These are phyloP conservation scores for Globisporangium acanthophoron DNA, from an alignment of 352 stramenopile genomes.

Conservation along the genomic window DNA sequence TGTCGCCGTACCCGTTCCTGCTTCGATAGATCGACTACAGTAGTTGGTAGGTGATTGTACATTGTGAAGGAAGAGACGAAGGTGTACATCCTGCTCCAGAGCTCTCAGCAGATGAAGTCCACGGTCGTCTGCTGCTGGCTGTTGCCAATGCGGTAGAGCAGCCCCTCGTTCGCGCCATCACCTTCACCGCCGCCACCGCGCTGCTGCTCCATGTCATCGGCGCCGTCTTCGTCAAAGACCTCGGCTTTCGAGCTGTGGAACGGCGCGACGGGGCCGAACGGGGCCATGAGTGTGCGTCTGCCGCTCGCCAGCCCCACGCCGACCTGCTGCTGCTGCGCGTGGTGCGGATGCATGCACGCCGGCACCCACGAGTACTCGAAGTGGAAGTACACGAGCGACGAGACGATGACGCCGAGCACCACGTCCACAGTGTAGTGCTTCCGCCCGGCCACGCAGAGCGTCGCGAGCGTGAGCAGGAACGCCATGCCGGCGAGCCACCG, in stretches of 20 bases:
- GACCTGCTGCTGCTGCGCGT: background rate
- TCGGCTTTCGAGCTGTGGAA: background rate
- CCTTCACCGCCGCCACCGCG: too few species aligned
- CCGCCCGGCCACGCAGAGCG: conserved; percentile 52
- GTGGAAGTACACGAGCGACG: conserved; percentile 69
- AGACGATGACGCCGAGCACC: conserved; percentile 58
- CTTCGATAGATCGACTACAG: background rate
- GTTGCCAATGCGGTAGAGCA: background rate
- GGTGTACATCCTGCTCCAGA: background rate
- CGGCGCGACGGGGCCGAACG: background rate
- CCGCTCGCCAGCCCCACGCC: background rate
- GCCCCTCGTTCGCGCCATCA: background rate
- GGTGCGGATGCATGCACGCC: background rate
- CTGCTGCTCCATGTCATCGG: background rate
- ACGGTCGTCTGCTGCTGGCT: background rate
- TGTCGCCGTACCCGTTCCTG: background rate
- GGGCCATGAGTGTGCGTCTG: background rate
- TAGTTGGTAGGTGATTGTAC: too few species aligned
- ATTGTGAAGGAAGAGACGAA: background rate
- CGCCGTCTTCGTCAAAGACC: background rate
- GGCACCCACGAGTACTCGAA: conserved; percentile 39
- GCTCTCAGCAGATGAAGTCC: background rate
- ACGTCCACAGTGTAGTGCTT: conserved; percentile 80
- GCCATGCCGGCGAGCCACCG: conserved; percentile 43
- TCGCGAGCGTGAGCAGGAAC: conserved; percentile 45